phyloP scores from a whole-genome alignment of 2,329 filamentous ascomycete genomes.

The Myriosclerotinia duriaeana region DNA sequence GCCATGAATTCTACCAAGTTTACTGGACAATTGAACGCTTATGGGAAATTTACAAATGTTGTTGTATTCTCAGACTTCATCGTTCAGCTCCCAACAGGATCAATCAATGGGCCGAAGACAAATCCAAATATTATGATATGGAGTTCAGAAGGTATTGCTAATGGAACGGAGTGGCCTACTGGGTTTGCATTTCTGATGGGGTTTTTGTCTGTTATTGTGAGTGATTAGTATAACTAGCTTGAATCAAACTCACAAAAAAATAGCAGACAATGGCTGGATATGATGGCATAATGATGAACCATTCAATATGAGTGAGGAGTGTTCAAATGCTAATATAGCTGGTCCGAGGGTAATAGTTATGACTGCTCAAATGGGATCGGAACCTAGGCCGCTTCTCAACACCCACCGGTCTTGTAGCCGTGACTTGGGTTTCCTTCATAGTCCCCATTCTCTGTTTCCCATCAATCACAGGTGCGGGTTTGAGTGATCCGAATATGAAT shows the following conservation, averaged over 20 bases:
- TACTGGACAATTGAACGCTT: conserved; percentile 23
- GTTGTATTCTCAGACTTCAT: conserved; percentile 41
- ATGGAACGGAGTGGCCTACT: conserved; percentile 57
- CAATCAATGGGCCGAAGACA: conserved; percentile 24
- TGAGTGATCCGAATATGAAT: conserved; percentile 59
- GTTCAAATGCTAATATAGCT: conserved; percentile 65
- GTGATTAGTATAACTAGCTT: neutral
- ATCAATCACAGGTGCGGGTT: conserved; percentile 53
- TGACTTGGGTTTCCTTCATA: conserved; percentile 63
- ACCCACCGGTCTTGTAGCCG: conserved; percentile 56
- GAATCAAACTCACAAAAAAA: neutral
- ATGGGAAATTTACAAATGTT: conserved; percentile 36
- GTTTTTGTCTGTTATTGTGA: conserved; percentile 58
- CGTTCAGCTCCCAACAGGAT: conserved; percentile 32
- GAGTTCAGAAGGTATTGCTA: conserved; percentile 46
- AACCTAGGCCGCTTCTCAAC: conserved; percentile 61
- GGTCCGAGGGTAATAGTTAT: conserved; percentile 64
- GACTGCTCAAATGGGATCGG: conserved; percentile 62
- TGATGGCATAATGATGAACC: no score
- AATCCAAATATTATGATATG: conserved; percentile 24
- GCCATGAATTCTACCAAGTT: conserved; percentile 42
- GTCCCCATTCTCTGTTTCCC: conserved; percentile 68
- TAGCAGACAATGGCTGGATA: conserved; percentile 53
- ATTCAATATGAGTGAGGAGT: conserved; percentile 65
- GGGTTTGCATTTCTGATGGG: conserved; percentile 62